Percentiles rank a stretch among this genome's conserved stretches.
Evolutionary conservation across 2,329 filamentous ascomycete species (phyloP).

Genomic region (Mollisia scopiformis): DNA sequence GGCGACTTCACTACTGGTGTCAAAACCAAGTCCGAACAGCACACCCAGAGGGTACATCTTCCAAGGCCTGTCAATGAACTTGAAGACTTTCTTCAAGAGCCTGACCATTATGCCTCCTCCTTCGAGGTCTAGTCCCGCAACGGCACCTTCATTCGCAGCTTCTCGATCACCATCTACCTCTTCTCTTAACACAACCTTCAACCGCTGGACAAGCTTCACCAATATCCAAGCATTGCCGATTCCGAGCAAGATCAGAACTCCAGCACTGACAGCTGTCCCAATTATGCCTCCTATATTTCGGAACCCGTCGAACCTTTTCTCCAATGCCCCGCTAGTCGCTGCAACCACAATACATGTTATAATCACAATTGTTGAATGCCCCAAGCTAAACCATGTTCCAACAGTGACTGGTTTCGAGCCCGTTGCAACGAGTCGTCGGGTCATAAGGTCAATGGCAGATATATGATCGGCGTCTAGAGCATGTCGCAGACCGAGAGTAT

Average conservation of each 20-base stretch:
- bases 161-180: constrained; percentile 29
- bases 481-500: constrained; percentile 87
- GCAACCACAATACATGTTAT: constrained; percentile 91
- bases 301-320: constrained; percentile 80
- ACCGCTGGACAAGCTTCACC: constrained; percentile 71
- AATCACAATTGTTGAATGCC: constrained; percentile 91
- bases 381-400: constrained; percentile 91
- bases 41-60: constrained; percentile 95
- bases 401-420: constrained; percentile 89
- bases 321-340: constrained; percentile 82
- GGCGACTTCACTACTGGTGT: constrained; percentile 93
- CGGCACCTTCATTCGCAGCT: constrained; percentile 28
- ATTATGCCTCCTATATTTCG: constrained; percentile 83
- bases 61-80: constrained; percentile 76
- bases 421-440: constrained; percentile 81
- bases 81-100: constrained; percentile 76
- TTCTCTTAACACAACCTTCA: constrained; percentile 62
- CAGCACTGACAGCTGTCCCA: constrained; percentile 83
- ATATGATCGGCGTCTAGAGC: constrained; percentile 98
- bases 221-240: constrained; percentile 86
- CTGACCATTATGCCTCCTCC: constrained; percentile 76
- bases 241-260: constrained; percentile 81
- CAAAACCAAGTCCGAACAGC: constrained; percentile 90
- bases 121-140: constrained; percentile 64
- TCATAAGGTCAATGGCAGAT: constrained; percentile 89